Conservation (phyloP, 2,329 filamentous ascomycete genomes). For the Venturia effusa region DNA sequence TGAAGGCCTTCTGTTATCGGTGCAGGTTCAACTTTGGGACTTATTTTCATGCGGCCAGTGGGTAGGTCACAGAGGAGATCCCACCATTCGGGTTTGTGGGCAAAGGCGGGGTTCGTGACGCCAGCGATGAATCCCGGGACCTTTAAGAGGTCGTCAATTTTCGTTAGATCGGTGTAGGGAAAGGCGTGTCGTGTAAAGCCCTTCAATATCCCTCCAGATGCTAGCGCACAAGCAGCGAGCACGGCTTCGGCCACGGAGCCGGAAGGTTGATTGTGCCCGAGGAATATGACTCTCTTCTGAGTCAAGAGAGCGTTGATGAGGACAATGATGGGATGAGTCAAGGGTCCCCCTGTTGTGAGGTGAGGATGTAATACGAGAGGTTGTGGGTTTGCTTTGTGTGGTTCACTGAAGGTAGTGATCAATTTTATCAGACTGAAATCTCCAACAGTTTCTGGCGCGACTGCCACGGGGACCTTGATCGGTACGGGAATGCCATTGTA, state of each 20-base stretch:
- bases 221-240: conserved; percentile 86
- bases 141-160: conserved; percentile 90
- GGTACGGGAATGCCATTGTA: conserved; percentile 97
- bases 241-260: conserved; percentile 97
- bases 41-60: conserved; percentile 89
- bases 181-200: conserved; percentile 96
- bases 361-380: conserved; percentile 82
- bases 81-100: conserved; percentile 95
- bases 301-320: conserved; percentile 90
- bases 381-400: conserved; percentile 72
- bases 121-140: conserved; percentile 97
- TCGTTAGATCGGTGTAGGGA: conserved; percentile 94
- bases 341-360: conserved; percentile 80
- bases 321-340: conserved; percentile 89
- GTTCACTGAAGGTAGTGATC: conserved; percentile 82
- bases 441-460: conserved; percentile 90
- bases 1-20: conserved; percentile 72
- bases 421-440: conserved; percentile 97
- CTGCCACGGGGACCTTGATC: conserved; percentile 87
- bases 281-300: conserved; percentile 91
- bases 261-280: conserved; percentile 90
- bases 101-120: conserved; percentile 94
- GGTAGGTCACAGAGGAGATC: conserved; percentile 90
- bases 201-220: conserved; percentile 80
- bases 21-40: conserved; percentile 71